Evolutionary conservation across 2,329 filamentous ascomycete species (phyloP).

Genomic region (Fusarium siculi): DNA sequence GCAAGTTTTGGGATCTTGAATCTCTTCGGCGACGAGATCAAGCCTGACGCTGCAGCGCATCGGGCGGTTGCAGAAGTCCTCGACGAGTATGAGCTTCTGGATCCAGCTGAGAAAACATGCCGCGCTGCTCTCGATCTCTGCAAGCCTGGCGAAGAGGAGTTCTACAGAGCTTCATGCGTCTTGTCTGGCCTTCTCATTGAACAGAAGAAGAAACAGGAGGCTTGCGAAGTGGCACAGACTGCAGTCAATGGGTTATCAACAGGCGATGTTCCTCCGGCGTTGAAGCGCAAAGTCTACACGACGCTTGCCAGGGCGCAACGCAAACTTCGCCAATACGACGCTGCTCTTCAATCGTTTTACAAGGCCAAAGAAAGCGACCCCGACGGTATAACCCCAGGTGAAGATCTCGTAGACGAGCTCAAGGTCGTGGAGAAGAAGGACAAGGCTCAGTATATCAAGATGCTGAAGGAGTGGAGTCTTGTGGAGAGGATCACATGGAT

Average conservation of each 20-base stretch:
- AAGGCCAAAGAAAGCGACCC: not conserved
- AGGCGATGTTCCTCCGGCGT: fast-evolving
- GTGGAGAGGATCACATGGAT: constrained; percentile 45
- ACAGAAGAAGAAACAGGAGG: not conserved
- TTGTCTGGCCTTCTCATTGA: not conserved
- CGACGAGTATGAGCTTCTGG: not conserved
- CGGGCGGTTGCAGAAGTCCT: constrained; percentile 1
- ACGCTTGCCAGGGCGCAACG: not conserved
- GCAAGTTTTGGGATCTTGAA: constrained; percentile 30
- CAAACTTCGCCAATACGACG: fast-evolving
- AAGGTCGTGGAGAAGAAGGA: not conserved
- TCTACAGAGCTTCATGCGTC: not conserved
- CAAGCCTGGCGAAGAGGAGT: not conserved
- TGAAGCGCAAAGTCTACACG: not conserved
- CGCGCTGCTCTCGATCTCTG: not conserved
- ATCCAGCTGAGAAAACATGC: not conserved
- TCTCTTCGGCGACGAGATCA: constrained; percentile 35
- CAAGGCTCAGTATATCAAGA: not conserved
- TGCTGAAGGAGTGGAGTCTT: constrained; percentile 40
- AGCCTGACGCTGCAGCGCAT: constrained; percentile 16
- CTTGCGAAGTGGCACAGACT: not conserved
- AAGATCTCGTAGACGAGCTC: constrained; percentile 1
- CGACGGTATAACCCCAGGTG: not conserved
- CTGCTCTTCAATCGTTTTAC: not conserved
- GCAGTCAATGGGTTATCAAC: fast-evolving